Base-by-base conservation (phyloP, 2,329 filamentous ascomycete genomes). In the Nemania bipapillata region DNA sequence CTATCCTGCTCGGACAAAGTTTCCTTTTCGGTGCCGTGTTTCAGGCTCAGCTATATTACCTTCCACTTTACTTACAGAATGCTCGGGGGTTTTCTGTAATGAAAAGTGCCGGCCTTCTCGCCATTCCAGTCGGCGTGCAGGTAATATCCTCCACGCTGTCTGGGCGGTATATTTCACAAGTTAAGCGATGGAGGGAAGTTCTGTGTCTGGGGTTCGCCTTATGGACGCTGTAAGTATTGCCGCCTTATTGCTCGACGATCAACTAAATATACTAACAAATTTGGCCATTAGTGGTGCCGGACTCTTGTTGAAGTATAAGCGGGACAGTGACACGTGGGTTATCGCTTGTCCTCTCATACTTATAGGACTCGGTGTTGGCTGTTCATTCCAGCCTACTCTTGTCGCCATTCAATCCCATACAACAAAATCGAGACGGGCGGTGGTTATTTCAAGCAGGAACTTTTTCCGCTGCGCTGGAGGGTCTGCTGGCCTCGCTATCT, bases 21-120 rank as follows among this genome's bases (percentile, higher is more conserved):
- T 86, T 91, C 70, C 78, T 91, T 24, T 83, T 90, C 24, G 88
- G 89, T 4, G 80, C 86, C 15, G 84, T 86, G 1, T 90, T 89
- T 72, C 89, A 89, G 71, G 81, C 84, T 2, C 84, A 85, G 65
- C 78, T 90, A 1, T 90, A 89, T 77, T 90, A 87, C 72, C 76
- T 90, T 4, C 88, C 88, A 1, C 79, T 90, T 0, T 91, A 88
- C 76, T 86, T 87, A 52, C 87, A 90, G 71, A 89, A 89, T 65
- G 86, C 84, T 2, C 74, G 75, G 22, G 74, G 75, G 20, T 78
- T 74, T 58, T 75, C 76, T 5, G 72, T 77, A 12, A 64, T 80
- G 2, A 81, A 83, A 26, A 87, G 87, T 3, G 88, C 87, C 1
- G 80, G 81, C 7, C 77, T 88, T 32, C 83, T 83, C 2, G 79